Evolutionary conservation across 2,329 filamentous ascomycete species (phyloP).

Genomic region (Fusarium sterilihyphosum): DNA sequence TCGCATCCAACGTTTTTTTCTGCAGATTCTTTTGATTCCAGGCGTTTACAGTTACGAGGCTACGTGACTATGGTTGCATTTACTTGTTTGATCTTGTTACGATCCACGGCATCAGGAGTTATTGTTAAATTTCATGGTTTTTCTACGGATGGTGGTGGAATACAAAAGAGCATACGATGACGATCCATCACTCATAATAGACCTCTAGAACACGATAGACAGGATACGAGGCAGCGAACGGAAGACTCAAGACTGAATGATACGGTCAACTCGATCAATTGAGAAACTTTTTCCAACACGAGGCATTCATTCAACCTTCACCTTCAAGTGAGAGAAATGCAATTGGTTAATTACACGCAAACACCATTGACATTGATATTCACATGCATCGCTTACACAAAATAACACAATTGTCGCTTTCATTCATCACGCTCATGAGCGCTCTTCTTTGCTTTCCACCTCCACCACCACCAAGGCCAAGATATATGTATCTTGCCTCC

Average conservation of each 20-base stretch:
- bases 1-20: not conserved
- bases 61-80: slow-evolving; percentile 11
- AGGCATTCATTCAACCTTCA: not conserved
- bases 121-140: slow-evolving; percentile 11
- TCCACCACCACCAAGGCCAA: not conserved
- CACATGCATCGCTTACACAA: not conserved
- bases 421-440: slow-evolving; percentile 41
- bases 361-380: not conserved
- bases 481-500: not conserved
- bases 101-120: slow-evolving; percentile 9
- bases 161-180: slow-evolving; percentile 21
- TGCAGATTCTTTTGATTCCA: not conserved
- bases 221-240: not conserved
- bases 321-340: not conserved
- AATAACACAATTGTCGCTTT: slow-evolving; percentile 35
- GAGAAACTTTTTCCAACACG: not conserved
- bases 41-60: slow-evolving; percentile 18
- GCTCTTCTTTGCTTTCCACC: slow-evolving; percentile 20
- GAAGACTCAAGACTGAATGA: not conserved
- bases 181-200: slow-evolving; percentile 13
- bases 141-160: not conserved
- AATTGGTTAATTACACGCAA: not conserved
- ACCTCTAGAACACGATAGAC: slow-evolving; percentile 27
- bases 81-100: slow-evolving; percentile 2
- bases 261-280: not conserved